Conservation (phyloP, 2,329 filamentous ascomycete species). For the Helicocarpus griseus region DNA sequence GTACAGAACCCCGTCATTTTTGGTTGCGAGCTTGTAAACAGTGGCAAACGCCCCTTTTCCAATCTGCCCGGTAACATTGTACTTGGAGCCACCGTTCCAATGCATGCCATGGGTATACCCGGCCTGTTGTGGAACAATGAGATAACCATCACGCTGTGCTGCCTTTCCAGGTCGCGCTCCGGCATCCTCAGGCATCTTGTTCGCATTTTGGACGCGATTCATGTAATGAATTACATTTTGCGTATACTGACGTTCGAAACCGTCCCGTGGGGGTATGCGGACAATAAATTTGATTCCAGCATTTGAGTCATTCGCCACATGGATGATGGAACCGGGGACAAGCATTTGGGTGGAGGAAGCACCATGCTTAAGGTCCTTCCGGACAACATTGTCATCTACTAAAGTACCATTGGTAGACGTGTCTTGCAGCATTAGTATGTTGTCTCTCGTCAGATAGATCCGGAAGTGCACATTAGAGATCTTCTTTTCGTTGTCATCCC, state of each 20-base stretch:
- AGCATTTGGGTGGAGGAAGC: slow-evolving; percentile 52
- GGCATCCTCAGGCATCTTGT: slow-evolving; percentile 6
- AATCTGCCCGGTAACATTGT: slow-evolving; percentile 72
- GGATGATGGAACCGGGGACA: slow-evolving; percentile 61
- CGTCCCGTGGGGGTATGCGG: slow-evolving; percentile 68
- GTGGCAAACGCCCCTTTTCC: slow-evolving; percentile 93
- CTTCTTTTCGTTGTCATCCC: slow-evolving; percentile 59
- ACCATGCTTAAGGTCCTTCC: slow-evolving; percentile 35
- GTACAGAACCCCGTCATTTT: slow-evolving; percentile 70
- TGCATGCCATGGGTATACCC: slow-evolving; percentile 54
- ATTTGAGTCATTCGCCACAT: slow-evolving; percentile 45
- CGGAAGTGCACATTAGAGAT: slow-evolving; percentile 94
- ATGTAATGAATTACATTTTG: slow-evolving; percentile 63
- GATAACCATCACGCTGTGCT: slow-evolving; percentile 2
- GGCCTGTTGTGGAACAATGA: slow-evolving; percentile 12
- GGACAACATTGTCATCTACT: slow-evolving; percentile 64
- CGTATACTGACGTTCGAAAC: slow-evolving; percentile 56
- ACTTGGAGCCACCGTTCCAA: slow-evolving; percentile 71
- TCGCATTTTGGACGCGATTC: slow-evolving; percentile 22
- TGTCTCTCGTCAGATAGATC: slow-evolving; percentile 80
- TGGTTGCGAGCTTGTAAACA: slow-evolving; percentile 82
- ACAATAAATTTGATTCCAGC: slow-evolving; percentile 74
- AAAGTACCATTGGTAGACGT: slow-evolving; percentile 92
- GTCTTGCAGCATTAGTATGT: slow-evolving; percentile 85
- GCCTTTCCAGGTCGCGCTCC: background rate